These are phyloP conservation scores for Dacryopinax spathularia DNA, from an alignment of 768 basidiomycete species.

Conservation along the genomic window DNA sequence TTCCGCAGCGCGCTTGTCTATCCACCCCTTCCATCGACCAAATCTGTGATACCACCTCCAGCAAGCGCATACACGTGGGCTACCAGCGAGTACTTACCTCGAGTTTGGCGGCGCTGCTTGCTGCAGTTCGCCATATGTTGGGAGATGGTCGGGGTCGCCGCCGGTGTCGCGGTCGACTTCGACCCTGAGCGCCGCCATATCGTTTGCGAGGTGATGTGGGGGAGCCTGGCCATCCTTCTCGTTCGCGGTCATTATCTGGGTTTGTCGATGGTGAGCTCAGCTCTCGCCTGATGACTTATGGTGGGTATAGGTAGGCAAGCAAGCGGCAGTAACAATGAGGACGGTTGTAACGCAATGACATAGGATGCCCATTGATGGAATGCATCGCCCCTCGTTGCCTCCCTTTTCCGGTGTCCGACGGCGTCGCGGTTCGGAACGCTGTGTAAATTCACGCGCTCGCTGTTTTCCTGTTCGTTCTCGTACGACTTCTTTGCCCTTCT, in stretches of 20 bases:
- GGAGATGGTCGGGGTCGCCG: constrained; percentile 45
- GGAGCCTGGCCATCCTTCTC: background rate
- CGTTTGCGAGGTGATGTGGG: background rate
- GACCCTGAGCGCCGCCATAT: background rate
- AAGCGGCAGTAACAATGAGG: too few species aligned
- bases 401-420: too few species aligned
- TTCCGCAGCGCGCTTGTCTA: constrained; percentile 58
- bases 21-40: constrained; percentile 75
- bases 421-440: too few species aligned
- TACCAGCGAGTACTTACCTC: too few species aligned
- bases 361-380: too few species aligned
- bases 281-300: background rate
- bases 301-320: too few species aligned
- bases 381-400: too few species aligned
- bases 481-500: too few species aligned
- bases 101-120: constrained; percentile 68
- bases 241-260: background rate
- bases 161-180: background rate
- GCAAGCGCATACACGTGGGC: constrained; percentile 6
- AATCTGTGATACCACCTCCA: constrained; percentile 36
- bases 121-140: constrained; percentile 69
- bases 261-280: background rate
- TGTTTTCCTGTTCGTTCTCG: background rate
- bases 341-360: too few species aligned
- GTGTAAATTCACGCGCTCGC: background rate